A percentile compares a stretch with the other conserved stretches of the same genome.
Conservation (phyloP, 2,329 filamentous ascomycete genomes). For the Didymella glomerata region DNA sequence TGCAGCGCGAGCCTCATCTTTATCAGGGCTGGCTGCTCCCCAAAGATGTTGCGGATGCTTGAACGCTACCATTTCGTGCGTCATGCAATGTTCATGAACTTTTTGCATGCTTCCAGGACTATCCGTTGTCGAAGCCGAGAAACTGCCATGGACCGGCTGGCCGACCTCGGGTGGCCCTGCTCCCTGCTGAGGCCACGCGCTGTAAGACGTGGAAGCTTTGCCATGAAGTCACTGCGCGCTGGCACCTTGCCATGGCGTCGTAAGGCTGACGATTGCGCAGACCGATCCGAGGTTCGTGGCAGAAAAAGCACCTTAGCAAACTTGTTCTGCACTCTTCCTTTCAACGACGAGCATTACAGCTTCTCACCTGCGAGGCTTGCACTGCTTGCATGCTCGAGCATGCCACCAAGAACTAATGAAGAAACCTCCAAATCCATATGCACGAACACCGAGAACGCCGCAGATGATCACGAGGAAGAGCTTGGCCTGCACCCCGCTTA, state of each 20-base stretch:
- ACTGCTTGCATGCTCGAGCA: not conserved
- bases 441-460: slow-evolving; percentile 7
- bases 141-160: slow-evolving; percentile 4
- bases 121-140: slow-evolving; percentile 11
- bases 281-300: slow-evolving; percentile 15
- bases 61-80: not conserved
- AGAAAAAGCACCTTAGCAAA: slow-evolving; percentile 7
- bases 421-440: slow-evolving; percentile 1
- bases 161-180: slow-evolving; percentile 30
- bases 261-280: slow-evolving; percentile 30
- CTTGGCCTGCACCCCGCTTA: slow-evolving; percentile 20
- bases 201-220: slow-evolving; percentile 30
- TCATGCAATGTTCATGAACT: slow-evolving; percentile 13
- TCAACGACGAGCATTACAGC: not conserved
- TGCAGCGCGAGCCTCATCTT: slow-evolving; percentile 15
- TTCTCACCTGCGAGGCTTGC: slow-evolving; percentile 3
- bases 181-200: slow-evolving; percentile 27
- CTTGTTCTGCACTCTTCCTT: not conserved
- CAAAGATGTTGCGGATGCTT: slow-evolving; percentile 7
- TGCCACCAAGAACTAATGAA: not conserved
- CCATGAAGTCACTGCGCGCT: slow-evolving; percentile 27
- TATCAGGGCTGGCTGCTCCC: slow-evolving; percentile 27
- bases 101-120: slow-evolving; percentile 15
- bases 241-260: slow-evolving; percentile 10
- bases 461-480: slow-evolving; percentile 15